Evolutionary conservation across 2,329 filamentous ascomycete genomes (phyloP).

Genomic region (Fusarium sp.): DNA sequence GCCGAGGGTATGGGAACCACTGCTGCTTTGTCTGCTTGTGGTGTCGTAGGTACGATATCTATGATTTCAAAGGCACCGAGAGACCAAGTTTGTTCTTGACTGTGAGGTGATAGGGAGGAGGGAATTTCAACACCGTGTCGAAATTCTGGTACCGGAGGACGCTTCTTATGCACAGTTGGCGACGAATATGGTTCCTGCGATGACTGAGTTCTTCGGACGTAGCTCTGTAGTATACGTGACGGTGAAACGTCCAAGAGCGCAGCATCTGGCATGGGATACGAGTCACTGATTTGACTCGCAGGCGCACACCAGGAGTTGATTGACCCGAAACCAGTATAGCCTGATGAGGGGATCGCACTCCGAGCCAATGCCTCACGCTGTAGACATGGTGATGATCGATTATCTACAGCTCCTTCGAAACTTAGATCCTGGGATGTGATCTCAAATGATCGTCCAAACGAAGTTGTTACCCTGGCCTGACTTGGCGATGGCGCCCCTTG

Average conservation of each 20-base stretch:
- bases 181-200: constrained; percentile 36
- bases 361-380: background rate
- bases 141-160: background rate
- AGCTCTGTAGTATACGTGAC: constrained; percentile 58
- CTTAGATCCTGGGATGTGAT: constrained; percentile 53
- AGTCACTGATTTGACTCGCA: constrained; percentile 63
- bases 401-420: constrained; percentile 56
- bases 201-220: constrained; percentile 47
- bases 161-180: constrained; percentile 5
- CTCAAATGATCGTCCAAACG: constrained; percentile 36
- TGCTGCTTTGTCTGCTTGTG: background rate
- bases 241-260: constrained; percentile 52
- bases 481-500: constrained; percentile 11
- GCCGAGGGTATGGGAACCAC: background rate
- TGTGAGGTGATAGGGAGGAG: constrained; percentile 38
- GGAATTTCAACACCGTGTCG: constrained; percentile 22
- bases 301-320: constrained; percentile 53
- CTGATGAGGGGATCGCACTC: constrained; percentile 3
- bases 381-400: constrained; percentile 48
- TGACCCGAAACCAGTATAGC: constrained; percentile 18
- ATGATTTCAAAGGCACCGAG: background rate
- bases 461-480: constrained; percentile 12
- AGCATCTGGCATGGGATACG: constrained; percentile 53
- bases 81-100: constrained; percentile 10
- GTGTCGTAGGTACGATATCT: constrained; percentile 41